Evolutionary conservation across 2,329 filamentous ascomycete species (phyloP).

Genomic region (Fusarium sp.): DNA sequence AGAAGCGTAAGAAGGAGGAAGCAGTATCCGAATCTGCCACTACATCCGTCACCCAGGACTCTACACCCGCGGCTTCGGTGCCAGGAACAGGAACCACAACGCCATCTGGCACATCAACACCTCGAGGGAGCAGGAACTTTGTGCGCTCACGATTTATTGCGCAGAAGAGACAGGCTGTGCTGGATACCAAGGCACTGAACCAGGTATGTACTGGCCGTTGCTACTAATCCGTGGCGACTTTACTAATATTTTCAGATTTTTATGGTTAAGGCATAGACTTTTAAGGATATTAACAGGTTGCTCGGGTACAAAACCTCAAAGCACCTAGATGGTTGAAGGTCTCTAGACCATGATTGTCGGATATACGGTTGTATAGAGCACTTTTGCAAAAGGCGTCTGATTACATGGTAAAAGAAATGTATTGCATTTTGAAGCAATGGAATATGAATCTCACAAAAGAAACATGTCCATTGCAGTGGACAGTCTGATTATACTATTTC

Average conservation of each 20-base stretch:
- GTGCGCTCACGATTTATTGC: slow-evolving; percentile 86
- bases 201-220: slow-evolving; percentile 74
- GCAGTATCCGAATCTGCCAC: slow-evolving; percentile 37
- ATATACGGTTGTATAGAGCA: not conserved
- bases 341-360: slow-evolving; percentile 6
- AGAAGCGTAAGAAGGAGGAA: slow-evolving; percentile 64
- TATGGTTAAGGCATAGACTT: slow-evolving; percentile 69
- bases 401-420: slow-evolving; percentile 5
- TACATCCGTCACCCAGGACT: slow-evolving; percentile 25
- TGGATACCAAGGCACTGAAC: slow-evolving; percentile 85
- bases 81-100: slow-evolving; percentile 55
- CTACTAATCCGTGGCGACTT: slow-evolving; percentile 20
- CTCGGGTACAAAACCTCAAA: slow-evolving; percentile 8
- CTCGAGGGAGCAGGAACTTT: slow-evolving; percentile 72
- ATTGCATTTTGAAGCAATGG: not conserved
- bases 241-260: slow-evolving; percentile 66
- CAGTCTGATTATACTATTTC: no score
- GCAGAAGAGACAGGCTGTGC: slow-evolving; percentile 85
- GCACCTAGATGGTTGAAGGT: slow-evolving; percentile 2
- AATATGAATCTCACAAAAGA: not conserved
- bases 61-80: slow-evolving; percentile 46
- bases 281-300: not conserved
- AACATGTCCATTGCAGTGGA: not conserved
- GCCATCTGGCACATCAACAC: slow-evolving; percentile 60
- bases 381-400: slow-evolving; percentile 17